Conservation (phyloP, 108 stramenopile species). For the Bacterosira constricta region DNA sequence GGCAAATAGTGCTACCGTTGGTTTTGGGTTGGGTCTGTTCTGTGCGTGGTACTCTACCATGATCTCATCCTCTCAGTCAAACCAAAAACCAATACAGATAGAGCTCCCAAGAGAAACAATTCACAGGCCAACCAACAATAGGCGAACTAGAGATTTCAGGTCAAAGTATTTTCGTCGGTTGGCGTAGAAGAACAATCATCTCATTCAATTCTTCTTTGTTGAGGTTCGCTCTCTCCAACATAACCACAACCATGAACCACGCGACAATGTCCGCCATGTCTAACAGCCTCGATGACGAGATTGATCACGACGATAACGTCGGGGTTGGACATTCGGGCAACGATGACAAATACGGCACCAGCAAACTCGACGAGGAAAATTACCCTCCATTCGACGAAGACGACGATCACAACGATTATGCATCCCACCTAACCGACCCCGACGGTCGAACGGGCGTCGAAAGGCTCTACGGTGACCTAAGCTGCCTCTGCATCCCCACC, state of each 20-base stretch:
- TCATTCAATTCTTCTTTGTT: too few species aligned
- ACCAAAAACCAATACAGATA: too few species aligned
- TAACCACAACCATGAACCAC: not conserved
- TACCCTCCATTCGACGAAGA: not conserved
- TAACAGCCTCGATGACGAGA: not conserved
- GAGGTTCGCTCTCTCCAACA: too few species aligned
- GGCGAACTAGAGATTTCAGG: too few species aligned
- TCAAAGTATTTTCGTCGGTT: too few species aligned
- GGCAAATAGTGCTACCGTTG: too few species aligned
- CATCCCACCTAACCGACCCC: not conserved
- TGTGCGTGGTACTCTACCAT: too few species aligned
- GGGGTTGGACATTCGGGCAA: not conserved
- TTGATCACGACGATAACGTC: not conserved
- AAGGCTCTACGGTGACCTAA: conserved; percentile 37
- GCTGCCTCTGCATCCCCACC: conserved; percentile 51
- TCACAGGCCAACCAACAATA: too few species aligned
- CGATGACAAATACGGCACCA: not conserved
- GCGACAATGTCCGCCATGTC: not conserved
- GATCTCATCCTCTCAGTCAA: too few species aligned
- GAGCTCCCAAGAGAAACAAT: too few species aligned
- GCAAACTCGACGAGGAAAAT: conserved; percentile 12
- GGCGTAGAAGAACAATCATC: too few species aligned
- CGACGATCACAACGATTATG: not conserved
- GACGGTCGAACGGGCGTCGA: conserved; percentile 9
- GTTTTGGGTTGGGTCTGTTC: too few species aligned